Conservation (phyloP, 257 asterid genomes). For the Oldenlandia corymbosa region DNA sequence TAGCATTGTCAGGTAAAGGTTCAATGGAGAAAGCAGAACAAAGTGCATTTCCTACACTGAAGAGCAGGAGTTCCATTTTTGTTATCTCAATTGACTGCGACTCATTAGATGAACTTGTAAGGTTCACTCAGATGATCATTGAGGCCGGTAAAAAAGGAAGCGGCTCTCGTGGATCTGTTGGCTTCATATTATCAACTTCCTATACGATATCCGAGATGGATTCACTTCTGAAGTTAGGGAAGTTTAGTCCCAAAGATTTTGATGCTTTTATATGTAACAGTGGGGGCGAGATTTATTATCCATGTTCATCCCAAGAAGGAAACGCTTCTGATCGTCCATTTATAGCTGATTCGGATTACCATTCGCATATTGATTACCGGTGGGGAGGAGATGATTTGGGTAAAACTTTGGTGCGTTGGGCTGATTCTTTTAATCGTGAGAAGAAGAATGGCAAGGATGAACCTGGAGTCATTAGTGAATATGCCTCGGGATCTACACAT, state of each 20-base stretch:
- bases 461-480: slow-evolving; percentile 40
- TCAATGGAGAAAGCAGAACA: slow-evolving; percentile 41
- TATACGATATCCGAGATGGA: slow-evolving; percentile 45
- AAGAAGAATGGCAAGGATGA: slow-evolving; percentile 31
- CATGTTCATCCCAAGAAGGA: slow-evolving; percentile 35
- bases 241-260: slow-evolving; percentile 43
- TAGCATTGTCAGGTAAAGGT: slow-evolving; percentile 30
- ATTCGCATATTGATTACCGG: slow-evolving; percentile 58
- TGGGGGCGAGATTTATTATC: slow-evolving; percentile 68
- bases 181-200: slow-evolving; percentile 58
- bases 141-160: slow-evolving; percentile 35
- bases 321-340: slow-evolving; percentile 38
- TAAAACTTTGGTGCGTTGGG: slow-evolving; percentile 57
- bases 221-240: slow-evolving; percentile 40
- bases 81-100: slow-evolving; percentile 53
- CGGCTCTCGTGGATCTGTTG: slow-evolving; percentile 31
- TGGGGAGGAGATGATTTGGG: slow-evolving; percentile 78
- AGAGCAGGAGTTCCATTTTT: slow-evolving; percentile 39
- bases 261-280: slow-evolving; percentile 73
- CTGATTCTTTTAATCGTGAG: slow-evolving; percentile 40
- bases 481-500: slow-evolving; percentile 53
- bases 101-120: slow-evolving; percentile 32
- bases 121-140: slow-evolving; percentile 29
- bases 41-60: slow-evolving; percentile 39
- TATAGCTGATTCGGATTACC: slow-evolving; percentile 56